Evolutionary conservation across 78 protist species (phyloP).

Genomic region (Dictyostelium discoideum): DNA sequence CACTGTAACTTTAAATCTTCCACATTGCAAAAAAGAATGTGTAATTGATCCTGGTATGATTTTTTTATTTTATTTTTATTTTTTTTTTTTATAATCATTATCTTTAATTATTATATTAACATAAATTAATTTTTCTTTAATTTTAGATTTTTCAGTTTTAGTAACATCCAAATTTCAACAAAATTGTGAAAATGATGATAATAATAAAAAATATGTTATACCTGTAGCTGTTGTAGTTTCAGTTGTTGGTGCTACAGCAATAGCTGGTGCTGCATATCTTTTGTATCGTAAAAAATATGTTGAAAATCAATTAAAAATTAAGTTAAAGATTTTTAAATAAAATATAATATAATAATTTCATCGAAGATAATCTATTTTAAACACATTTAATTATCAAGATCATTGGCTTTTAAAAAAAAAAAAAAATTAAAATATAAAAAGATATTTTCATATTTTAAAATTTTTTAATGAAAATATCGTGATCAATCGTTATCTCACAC

Average conservation of each 20-base stretch:
- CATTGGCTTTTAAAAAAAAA: too few relatives aligned
- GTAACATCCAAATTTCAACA: not conserved
- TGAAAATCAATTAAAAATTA: not conserved
- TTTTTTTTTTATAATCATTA: not conserved
- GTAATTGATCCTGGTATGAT: not conserved
- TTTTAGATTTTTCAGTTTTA: not conserved
- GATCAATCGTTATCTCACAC: too few relatives aligned
- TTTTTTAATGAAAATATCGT: too few relatives aligned
- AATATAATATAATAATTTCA: too few relatives aligned
- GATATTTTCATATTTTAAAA: too few relatives aligned
- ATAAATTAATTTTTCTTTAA: not conserved
- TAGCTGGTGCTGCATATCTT: not conserved
- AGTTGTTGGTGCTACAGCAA: not conserved
- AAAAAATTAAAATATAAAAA: too few relatives aligned
- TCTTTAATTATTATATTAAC: not conserved
- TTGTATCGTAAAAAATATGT: not conserved
- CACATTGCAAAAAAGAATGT: not conserved
- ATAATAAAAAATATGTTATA: not conserved
- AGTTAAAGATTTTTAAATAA: not conserved
- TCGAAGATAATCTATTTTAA: too few relatives aligned
- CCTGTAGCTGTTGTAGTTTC: conserved; percentile 2
- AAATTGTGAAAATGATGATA: not conserved
- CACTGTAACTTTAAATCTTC: not conserved
- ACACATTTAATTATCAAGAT: too few relatives aligned
- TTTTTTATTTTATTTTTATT: too few relatives aligned